A percentile compares a stretch with the other conserved stretches of the same genome.
Evolutionary conservation across 495 filamentous ascomycete species (phyloP).

Genomic region (Friedmanniomyces endolithicus): DNA sequence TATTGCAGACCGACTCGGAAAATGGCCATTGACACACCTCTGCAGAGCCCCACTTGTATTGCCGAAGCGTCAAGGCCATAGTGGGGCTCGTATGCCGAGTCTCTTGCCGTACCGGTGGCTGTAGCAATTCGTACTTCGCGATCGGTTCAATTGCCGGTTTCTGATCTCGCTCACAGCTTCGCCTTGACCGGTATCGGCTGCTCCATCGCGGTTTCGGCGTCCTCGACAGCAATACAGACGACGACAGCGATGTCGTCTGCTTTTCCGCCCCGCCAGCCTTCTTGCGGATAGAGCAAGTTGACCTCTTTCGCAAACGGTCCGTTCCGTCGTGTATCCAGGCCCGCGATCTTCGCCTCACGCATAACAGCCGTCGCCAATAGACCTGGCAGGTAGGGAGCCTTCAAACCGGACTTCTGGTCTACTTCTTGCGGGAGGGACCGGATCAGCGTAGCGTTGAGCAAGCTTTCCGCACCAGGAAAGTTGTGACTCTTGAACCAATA

Average conservation of each 20-base stretch:
- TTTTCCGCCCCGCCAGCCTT: constrained; percentile 76
- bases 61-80: too few species aligned
- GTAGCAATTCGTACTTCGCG: too few species aligned
- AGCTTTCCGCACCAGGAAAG: constrained; percentile 43
- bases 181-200: constrained; percentile 14
- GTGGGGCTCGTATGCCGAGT: too few species aligned
- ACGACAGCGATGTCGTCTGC: constrained; percentile 82
- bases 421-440: constrained; percentile 19
- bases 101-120: too few species aligned
- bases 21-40: too few species aligned
- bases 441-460: constrained; percentile 39
- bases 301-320: constrained; percentile 93
- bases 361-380: constrained; percentile 67
- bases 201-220: not conserved
- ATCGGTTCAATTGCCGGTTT: too few species aligned
- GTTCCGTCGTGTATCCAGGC: constrained; percentile 61
- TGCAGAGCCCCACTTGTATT: too few species aligned
- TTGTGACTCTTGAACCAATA: constrained; percentile 52
- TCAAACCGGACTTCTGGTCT: constrained; percentile 2
- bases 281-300: constrained; percentile 69
- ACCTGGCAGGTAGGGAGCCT: constrained; percentile 10
- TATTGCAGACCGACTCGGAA: too few species aligned
- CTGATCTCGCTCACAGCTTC: constrained; percentile 11
- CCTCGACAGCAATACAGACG: constrained; percentile 45
- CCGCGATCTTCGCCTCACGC: constrained; percentile 69